Conservation (phyloP, 805 yeast genomes). For the Hanseniaspora jakobsenii region DNA sequence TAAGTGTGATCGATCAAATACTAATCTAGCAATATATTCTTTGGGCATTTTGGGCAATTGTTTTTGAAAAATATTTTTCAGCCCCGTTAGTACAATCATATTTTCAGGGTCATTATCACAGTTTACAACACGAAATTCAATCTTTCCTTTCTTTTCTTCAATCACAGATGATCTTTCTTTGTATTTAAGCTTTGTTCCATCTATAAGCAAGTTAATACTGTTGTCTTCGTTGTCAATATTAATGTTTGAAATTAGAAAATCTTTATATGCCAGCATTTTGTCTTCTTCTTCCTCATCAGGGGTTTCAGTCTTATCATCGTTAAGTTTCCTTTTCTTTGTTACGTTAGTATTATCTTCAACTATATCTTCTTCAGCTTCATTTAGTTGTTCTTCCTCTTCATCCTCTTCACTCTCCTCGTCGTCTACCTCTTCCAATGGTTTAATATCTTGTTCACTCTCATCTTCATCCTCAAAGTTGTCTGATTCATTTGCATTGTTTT, state of each 20-base stretch:
- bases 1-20: conserved; percentile 85
- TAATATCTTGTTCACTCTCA: conserved; percentile 15
- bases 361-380: conserved; percentile 16
- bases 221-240: conserved; percentile 30
- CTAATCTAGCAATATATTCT: conserved; percentile 87
- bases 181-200: conserved; percentile 69
- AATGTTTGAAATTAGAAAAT: conserved; percentile 19
- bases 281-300: conserved; percentile 17
- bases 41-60: conserved; percentile 98
- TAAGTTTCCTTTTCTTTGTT: conserved; percentile 8
- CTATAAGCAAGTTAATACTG: conserved; percentile 37
- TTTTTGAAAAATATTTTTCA: conserved; percentile 90
- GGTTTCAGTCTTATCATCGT: not conserved
- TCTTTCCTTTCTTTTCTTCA: conserved; percentile 85
- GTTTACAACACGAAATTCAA: conserved; percentile 91
- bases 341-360: conserved; percentile 16
- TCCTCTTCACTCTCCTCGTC: conserved; percentile 8
- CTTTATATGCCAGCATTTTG: conserved; percentile 21
- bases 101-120: conserved; percentile 82
- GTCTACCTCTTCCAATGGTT: conserved; percentile 9
- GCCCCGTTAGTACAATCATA: conserved; percentile 83
- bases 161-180: conserved; percentile 88
- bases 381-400: conserved; percentile 14
- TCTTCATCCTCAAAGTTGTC: conserved; percentile 16
- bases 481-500: conserved; percentile 14